Evolutionary conservation across 306 rosid species (phyloP).

Genomic region (Betula pendula): DNA sequence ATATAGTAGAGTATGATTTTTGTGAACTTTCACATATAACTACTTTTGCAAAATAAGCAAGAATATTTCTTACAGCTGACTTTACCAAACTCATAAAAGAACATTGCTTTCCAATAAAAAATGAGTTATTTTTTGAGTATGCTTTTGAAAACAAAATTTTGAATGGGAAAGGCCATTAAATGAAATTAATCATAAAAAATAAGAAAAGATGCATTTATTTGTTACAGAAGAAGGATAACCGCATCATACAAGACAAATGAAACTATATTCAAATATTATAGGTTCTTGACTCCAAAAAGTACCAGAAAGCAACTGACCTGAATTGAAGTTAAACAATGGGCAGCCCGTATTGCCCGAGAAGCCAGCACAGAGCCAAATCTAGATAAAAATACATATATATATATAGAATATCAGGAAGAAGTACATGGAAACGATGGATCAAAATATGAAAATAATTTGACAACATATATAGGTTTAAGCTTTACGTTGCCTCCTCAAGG

Average conservation of each 20-base stretch:
- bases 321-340: constrained; percentile 95
- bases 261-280: not conserved
- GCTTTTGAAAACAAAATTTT: not conserved
- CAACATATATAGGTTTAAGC: constrained; percentile 14
- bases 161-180: not conserved
- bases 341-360: constrained; percentile 92
- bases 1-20: not conserved
- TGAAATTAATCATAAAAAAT: not conserved
- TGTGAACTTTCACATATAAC: not conserved
- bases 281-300: not conserved
- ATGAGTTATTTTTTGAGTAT: not conserved
- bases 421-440: constrained; percentile 20
- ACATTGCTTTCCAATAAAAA: not conserved
- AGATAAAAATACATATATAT: constrained; percentile 17
- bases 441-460: constrained; percentile 18
- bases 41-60: not conserved
- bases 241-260: not conserved
- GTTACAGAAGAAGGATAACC: not conserved
- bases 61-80: not conserved
- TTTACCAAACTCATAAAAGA: not conserved
- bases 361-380: constrained; percentile 92
- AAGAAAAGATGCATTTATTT: not conserved
- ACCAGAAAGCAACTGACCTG: constrained; percentile 59
- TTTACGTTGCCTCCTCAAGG: constrained; percentile 89
- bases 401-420: constrained; percentile 20